A percentile compares a stretch with the other conserved stretches of the same genome.
Evolutionary conservation across 768 basidiomycete genomes (phyloP).

Genomic region (Lentinula edodes): DNA sequence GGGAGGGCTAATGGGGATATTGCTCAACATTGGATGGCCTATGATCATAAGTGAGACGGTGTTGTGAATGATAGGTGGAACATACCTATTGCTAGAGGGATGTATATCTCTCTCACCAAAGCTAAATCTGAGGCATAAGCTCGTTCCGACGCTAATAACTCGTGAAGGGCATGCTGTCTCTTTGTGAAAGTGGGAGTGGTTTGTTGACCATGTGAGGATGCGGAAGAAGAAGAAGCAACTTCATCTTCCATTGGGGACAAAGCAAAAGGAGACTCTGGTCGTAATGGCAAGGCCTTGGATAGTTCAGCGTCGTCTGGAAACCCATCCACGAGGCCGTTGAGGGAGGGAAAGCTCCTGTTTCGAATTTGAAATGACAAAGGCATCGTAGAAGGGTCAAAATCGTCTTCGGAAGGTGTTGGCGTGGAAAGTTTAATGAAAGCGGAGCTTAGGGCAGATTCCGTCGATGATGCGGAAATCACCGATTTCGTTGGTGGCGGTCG

Average conservation of each 20-base stretch:
- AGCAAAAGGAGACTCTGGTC: constrained; percentile 6
- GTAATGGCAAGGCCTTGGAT: constrained; percentile 8
- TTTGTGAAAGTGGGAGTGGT: constrained; percentile 46
- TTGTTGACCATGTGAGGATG: constrained; percentile 15
- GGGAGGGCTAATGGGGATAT: constrained; percentile 41
- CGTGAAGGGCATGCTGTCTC: constrained; percentile 71
- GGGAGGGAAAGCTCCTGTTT: constrained; percentile 21
- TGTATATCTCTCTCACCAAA: constrained; percentile 70
- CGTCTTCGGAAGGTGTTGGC: constrained; percentile 4
- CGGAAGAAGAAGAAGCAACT: constrained; percentile 18
- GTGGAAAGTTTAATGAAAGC: constrained; percentile 9
- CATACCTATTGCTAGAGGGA: constrained; percentile 72
- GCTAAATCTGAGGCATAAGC: constrained; percentile 83
- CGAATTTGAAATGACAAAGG: constrained; percentile 17
- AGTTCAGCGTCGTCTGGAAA: constrained; percentile 6
- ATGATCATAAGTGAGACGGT: constrained; percentile 17
- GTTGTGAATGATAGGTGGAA: background rate
- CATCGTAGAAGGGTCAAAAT: constrained; percentile 5
- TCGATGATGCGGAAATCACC: background rate
- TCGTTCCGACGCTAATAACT: constrained; percentile 73
- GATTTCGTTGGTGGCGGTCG: constrained; percentile 15
- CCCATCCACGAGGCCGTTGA: constrained; percentile 5
- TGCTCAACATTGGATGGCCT: constrained; percentile 22
- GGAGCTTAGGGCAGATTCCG: constrained; percentile 3
- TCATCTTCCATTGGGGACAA: constrained; percentile 20